phyloP scores from a whole-genome alignment of 768 basidiomycete species.

The Termitomyces sp. region DNA sequence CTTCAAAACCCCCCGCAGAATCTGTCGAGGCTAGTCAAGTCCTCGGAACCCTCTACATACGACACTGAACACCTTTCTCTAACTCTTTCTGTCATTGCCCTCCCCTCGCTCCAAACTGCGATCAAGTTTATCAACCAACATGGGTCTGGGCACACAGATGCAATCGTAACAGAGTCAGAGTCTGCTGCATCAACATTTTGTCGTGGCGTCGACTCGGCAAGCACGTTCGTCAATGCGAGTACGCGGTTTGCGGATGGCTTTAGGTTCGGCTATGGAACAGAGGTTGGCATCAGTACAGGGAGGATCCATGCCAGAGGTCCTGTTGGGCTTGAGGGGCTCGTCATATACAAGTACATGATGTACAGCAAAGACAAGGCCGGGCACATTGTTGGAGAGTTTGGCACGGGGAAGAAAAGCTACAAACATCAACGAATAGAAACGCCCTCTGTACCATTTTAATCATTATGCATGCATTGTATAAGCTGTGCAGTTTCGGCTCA shows the following conservation, averaged over 20 bases:
- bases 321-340: conserved; percentile 89
- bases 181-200: conserved; percentile 68
- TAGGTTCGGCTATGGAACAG: conserved; percentile 94
- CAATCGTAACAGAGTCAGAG: conserved; percentile 82
- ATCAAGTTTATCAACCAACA: conserved; percentile 89
- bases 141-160: conserved; percentile 94
- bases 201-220: conserved; percentile 86
- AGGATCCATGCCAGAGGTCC: conserved; percentile 96
- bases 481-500: too few relatives aligned
- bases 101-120: conserved; percentile 70
- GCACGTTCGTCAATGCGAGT: conserved; percentile 92
- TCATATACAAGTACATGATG: conserved; percentile 96
- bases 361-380: conserved; percentile 69
- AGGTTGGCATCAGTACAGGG: conserved; percentile 96
- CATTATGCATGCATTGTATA: too few relatives aligned
- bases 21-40: conserved; percentile 42
- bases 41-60: conserved; percentile 65
- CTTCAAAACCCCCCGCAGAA: conserved; percentile 33
- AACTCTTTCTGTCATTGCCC: conserved; percentile 73
- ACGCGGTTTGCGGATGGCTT: conserved; percentile 97
- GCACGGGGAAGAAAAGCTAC: conserved; percentile 68
- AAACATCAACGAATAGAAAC: conserved; percentile 55
- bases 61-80: conserved; percentile 86
- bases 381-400: conserved; percentile 87
- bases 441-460: conserved; percentile 42